Percentiles rank a stretch among this genome's conserved stretches.
phyloP scores from a whole-genome alignment of 768 basidiomycete species.

The Cystofilobasidium capitatum region DNA sequence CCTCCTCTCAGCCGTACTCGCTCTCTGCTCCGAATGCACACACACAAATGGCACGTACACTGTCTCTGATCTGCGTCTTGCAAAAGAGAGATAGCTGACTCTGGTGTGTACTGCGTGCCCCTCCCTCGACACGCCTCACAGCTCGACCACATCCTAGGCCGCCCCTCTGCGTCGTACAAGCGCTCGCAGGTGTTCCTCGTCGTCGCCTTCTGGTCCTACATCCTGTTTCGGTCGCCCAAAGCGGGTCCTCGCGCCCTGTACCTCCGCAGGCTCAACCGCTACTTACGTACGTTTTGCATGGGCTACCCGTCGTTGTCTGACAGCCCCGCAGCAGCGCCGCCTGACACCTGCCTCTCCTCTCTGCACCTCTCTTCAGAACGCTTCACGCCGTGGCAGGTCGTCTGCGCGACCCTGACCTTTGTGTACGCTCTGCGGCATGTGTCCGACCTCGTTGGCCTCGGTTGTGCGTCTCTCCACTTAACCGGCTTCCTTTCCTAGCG shows the following conservation, averaged over 20 bases:
- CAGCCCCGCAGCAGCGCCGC: not conserved
- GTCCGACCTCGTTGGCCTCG: conserved; percentile 73
- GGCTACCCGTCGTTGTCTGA: not conserved
- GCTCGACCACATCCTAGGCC: conserved; percentile 87
- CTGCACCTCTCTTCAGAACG: conserved; percentile 45
- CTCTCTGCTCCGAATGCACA: too few species aligned
- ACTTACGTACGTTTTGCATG: conserved; percentile 47
- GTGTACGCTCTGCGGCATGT: conserved; percentile 76
- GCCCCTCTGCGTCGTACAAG: conserved; percentile 83
- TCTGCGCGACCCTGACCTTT: conserved; percentile 71
- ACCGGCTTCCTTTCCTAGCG: not conserved
- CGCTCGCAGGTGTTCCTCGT: conserved; percentile 85
- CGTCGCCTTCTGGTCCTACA: conserved; percentile 82
- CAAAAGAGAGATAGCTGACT: too few species aligned
- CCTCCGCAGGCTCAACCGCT: conserved; percentile 52
- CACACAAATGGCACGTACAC: too few species aligned
- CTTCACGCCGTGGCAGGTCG: conserved; percentile 94
- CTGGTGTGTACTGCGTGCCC: not conserved
- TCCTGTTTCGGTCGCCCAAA: conserved; percentile 57
- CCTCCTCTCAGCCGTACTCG: too few species aligned
- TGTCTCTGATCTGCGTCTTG: too few species aligned
- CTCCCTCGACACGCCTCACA: not conserved
- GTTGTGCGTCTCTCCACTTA: conserved; percentile 47
- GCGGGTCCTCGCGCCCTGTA: conserved; percentile 59
- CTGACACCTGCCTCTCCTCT: not conserved